These are phyloP conservation scores for Senna siamea DNA, from an alignment of 306 rosid genomes.

Conservation along the genomic window DNA sequence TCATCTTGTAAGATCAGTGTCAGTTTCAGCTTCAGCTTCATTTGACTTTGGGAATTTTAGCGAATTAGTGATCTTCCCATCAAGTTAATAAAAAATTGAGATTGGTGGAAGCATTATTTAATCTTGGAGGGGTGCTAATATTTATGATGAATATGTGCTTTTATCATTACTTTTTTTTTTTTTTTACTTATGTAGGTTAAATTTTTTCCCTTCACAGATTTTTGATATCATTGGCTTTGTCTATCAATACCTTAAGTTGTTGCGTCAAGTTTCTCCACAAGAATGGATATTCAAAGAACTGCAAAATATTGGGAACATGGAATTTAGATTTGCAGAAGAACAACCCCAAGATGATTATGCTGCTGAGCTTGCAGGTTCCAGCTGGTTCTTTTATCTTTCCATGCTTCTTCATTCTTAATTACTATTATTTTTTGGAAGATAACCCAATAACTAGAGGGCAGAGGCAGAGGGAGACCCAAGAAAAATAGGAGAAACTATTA, in stretches of 20 bases:
- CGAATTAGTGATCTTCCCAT: slow-evolving; percentile 7
- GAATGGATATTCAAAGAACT: slow-evolving; percentile 97
- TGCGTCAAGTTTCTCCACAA: slow-evolving; percentile 76
- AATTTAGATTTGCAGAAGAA: slow-evolving; percentile 93
- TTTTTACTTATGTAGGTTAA: slow-evolving; percentile 24
- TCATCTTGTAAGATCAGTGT: slow-evolving; percentile 36
- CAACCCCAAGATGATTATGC: slow-evolving; percentile 98
- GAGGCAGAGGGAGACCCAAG: no score
- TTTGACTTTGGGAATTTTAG: slow-evolving; percentile 23
- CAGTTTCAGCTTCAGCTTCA: slow-evolving; percentile 44
- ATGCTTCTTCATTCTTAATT: not conserved
- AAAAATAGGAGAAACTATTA: no score
- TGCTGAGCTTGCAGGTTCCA: slow-evolving; percentile 86
- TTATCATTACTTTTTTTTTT: slow-evolving; percentile 23
- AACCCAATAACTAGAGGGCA: no score
- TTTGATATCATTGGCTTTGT: slow-evolving; percentile 80
- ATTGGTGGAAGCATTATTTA: slow-evolving; percentile 36
- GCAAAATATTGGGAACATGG: slow-evolving; percentile 93
- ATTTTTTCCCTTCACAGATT: slow-evolving; percentile 55
- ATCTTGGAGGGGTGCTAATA: slow-evolving; percentile 11
- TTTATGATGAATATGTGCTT: slow-evolving; percentile 3
- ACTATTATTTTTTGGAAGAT: no score
- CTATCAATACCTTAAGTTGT: slow-evolving; percentile 81
- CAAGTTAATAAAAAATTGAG: slow-evolving; percentile 18
- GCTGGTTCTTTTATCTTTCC: not conserved